A percentile compares a stretch with the other conserved stretches of the same genome.
phyloP scores from a whole-genome alignment of 441 rosid genomes.

The Croton setiger region DNA sequence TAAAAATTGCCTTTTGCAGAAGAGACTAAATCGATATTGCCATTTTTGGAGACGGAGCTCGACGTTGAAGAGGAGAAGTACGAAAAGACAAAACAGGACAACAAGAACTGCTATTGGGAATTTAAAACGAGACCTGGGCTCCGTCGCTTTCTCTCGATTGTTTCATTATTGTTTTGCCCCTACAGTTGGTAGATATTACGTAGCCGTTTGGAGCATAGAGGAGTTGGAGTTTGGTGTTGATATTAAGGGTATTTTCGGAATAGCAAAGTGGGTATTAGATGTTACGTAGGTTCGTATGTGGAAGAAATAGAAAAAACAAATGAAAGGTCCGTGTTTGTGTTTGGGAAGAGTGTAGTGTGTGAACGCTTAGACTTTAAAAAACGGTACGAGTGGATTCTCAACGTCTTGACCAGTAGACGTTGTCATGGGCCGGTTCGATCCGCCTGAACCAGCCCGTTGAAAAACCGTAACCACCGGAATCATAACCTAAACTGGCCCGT shows the following conservation, averaged over 20 bases:
- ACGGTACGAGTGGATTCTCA: neutral
- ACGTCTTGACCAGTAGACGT: too few relatives aligned
- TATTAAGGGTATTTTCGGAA: conserved; percentile 13
- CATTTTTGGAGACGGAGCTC: neutral
- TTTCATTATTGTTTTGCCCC: neutral
- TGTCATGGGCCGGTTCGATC: too few relatives aligned
- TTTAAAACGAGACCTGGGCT: neutral
- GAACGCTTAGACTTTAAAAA: neutral
- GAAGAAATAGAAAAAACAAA: neutral
- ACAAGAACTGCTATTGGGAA: neutral
- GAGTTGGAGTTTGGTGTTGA: neutral
- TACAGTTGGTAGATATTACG: neutral
- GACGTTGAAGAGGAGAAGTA: neutral
- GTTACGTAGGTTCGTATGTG: conserved; percentile 10
- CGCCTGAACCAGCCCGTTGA: too few relatives aligned
- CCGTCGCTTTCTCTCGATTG: conserved; percentile 11
- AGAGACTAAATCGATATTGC: neutral
- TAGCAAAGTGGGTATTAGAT: neutral
- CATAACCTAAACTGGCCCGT: too few relatives aligned
- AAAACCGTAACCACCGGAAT: too few relatives aligned
- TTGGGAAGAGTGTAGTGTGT: conserved; percentile 1
- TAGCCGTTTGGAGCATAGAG: neutral
- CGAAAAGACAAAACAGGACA: conserved; percentile 24
- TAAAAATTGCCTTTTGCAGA: neutral
- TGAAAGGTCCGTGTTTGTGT: neutral